Conservation (phyloP, 805 yeast genomes). For the Sugiyamaella valdiviana region DNA sequence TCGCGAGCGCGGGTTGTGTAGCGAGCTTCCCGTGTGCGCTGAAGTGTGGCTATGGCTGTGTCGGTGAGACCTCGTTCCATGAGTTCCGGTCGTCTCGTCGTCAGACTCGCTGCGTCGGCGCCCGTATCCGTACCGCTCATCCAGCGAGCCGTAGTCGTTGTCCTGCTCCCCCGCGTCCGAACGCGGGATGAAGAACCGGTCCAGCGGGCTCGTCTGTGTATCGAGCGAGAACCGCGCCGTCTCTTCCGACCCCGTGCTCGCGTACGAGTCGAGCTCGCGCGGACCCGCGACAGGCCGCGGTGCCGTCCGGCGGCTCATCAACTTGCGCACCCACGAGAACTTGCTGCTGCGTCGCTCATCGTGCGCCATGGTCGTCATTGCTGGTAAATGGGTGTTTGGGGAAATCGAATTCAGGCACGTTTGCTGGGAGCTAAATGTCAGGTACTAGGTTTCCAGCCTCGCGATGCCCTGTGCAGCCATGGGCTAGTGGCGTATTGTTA, state of each 20-base stretch:
- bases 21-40: not conserved
- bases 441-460: not conserved
- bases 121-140: not conserved
- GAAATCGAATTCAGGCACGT: not conserved
- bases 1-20: not conserved
- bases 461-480: not conserved
- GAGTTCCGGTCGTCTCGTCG: not conserved
- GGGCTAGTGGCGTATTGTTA: too few species aligned
- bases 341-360: conserved; percentile 8
- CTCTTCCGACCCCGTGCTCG: not conserved
- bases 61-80: not conserved
- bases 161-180: not conserved
- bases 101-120: not conserved
- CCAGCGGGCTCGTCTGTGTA: not conserved
- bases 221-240: not conserved
- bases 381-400: not conserved
- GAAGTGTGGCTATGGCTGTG: not conserved
- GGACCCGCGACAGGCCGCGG: not conserved
- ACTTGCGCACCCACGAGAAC: conserved; percentile 19
- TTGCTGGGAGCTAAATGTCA: not conserved
- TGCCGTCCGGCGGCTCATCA: conserved; percentile 11
- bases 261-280: not conserved
- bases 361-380: not conserved
- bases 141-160: not conserved
- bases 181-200: not conserved